These are phyloP conservation scores for Blastocystis sp. DNA, from an alignment of 352 stramenopile species.

Conservation along the genomic window DNA sequence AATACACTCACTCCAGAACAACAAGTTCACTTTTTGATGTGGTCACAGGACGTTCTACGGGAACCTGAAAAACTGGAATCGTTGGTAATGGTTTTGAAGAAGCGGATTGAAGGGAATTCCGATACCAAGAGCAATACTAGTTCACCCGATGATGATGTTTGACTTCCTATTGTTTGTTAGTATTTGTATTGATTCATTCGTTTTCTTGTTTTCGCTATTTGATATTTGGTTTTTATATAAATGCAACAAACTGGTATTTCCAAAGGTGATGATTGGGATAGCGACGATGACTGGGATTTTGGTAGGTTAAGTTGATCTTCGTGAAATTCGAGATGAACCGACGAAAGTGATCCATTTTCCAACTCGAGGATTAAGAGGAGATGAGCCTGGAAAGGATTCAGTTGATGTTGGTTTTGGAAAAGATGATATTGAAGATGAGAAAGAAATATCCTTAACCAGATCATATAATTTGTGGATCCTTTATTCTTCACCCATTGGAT, in stretches of 20 bases:
- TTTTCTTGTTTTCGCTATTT: conserved; percentile 7
- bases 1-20: conserved; percentile 61
- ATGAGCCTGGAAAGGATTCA: background rate
- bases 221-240: background rate
- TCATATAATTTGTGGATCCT: background rate
- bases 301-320: background rate
- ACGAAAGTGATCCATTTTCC: conserved; percentile 1
- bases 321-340: conserved; percentile 24
- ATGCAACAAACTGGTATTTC: background rate
- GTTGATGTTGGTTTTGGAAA: background rate
- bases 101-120: background rate
- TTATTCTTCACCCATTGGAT: conserved; percentile 2
- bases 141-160: conserved; percentile 18
- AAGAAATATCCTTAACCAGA: background rate
- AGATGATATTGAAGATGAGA: background rate
- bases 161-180: background rate
- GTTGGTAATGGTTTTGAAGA: conserved; percentile 5
- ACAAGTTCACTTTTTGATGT: conserved; percentile 64
- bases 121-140: background rate
- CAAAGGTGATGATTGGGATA: background rate
- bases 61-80: background rate
- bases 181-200: background rate
- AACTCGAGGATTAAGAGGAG: background rate
- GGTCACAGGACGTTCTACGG: conserved; percentile 42
- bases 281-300: conserved; percentile 46